These are phyloP conservation scores for Capsella rubella DNA, from an alignment of 441 rosid species.

Conservation along the genomic window DNA sequence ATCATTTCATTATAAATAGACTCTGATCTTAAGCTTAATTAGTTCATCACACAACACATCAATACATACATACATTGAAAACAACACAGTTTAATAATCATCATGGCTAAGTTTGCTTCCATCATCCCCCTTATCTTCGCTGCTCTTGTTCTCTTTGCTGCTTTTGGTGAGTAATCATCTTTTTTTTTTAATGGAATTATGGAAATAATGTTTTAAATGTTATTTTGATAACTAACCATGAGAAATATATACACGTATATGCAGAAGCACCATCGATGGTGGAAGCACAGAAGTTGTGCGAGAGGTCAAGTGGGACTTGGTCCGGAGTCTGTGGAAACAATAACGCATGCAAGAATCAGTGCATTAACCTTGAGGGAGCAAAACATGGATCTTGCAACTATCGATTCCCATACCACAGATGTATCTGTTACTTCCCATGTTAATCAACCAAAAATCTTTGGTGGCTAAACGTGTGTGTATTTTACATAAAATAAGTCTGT, in stretches of 20 bases:
- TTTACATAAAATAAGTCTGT: too few species aligned
- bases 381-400: background rate
- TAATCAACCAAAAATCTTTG: too few species aligned
- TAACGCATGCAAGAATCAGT: background rate
- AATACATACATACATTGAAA: too few species aligned
- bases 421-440: too few species aligned
- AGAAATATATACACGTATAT: background rate
- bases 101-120: slow-evolving; percentile 24
- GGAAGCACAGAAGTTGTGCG: background rate
- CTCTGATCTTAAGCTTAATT: too few species aligned
- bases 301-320: slow-evolving; percentile 2
- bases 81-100: background rate
- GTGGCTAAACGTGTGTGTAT: too few species aligned
- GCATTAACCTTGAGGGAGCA: background rate
- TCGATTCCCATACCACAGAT: too few species aligned
- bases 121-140: slow-evolving; percentile 2
- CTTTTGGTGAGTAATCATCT: slow-evolving; percentile 11
- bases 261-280: background rate
- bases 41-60: too few species aligned
- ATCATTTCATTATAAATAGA: too few species aligned
- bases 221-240: background rate
- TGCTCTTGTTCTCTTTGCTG: slow-evolving; percentile 23
- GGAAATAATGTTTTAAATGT: background rate
- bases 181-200: too few species aligned
- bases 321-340: background rate